phyloP scores from a whole-genome alignment of 2,329 filamentous ascomycete species.

The Annulohypoxylon truncatum region DNA sequence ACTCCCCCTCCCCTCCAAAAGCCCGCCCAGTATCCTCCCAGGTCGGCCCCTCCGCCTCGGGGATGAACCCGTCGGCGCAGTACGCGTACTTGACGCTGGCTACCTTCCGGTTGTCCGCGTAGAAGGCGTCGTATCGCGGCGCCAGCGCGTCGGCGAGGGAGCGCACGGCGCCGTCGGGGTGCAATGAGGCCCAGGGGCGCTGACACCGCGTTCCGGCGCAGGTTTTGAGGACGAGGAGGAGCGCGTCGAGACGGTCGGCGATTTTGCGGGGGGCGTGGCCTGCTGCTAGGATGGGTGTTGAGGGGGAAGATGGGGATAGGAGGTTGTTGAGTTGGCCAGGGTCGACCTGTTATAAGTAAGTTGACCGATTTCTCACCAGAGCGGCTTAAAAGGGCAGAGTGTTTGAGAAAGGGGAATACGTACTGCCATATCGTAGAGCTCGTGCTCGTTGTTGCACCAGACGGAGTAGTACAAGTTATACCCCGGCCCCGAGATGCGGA shows the following conservation, averaged over 20 bases:
- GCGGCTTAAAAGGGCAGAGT: no score
- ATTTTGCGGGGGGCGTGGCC: constrained; percentile 48
- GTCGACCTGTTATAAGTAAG: constrained; percentile 53
- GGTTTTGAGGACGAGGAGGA: constrained; percentile 63
- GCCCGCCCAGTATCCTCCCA: constrained; percentile 33
- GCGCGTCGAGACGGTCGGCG: constrained; percentile 57
- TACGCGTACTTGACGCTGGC: constrained; percentile 57
- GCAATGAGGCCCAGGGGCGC: constrained; percentile 60
- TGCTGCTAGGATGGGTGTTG: not conserved
- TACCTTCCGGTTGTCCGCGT: constrained; percentile 48
- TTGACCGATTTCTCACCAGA: no score
- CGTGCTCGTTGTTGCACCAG: constrained; percentile 69
- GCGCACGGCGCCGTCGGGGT: constrained; percentile 57
- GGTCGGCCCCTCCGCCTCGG: constrained; percentile 44
- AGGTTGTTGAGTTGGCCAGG: constrained; percentile 51
- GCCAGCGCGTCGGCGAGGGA: constrained; percentile 58
- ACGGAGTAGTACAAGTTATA: constrained; percentile 65
- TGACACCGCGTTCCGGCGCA: constrained; percentile 58
- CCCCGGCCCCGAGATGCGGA: constrained; percentile 58
- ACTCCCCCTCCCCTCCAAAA: constrained; percentile 22
- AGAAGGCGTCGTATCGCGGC: constrained; percentile 57
- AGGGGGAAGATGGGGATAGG: constrained; percentile 46
- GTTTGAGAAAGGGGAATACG: constrained; percentile 48
- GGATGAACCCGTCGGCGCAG: constrained; percentile 53
- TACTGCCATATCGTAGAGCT: constrained; percentile 65